These are phyloP conservation scores for Candida adriatica DNA, from an alignment of 805 yeast genomes.

Conservation along the genomic window DNA sequence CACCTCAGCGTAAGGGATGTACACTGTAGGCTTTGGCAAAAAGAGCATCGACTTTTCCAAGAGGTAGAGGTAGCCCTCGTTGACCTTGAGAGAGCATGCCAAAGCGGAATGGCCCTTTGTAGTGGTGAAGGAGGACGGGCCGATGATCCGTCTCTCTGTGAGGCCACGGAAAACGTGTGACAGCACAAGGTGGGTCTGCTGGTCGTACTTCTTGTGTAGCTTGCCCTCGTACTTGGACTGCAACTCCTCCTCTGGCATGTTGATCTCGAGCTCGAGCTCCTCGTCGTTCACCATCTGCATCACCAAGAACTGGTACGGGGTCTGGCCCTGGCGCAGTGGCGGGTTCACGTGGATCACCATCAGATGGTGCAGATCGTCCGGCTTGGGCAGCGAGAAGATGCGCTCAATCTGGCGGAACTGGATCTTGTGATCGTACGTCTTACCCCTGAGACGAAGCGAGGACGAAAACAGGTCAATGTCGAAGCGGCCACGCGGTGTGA, in stretches of 20 bases:
- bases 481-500: slow-evolving; percentile 98
- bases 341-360: slow-evolving; percentile 91
- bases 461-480: slow-evolving; percentile 90
- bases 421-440: slow-evolving; percentile 94
- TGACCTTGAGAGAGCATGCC: slow-evolving; percentile 87
- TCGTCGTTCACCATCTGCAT: slow-evolving; percentile 87
- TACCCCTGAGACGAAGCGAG: slow-evolving; percentile 88
- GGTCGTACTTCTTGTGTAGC: slow-evolving; percentile 68
- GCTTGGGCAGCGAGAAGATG: slow-evolving; percentile 86
- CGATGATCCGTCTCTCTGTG: slow-evolving; percentile 76
- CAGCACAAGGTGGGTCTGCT: slow-evolving; percentile 79
- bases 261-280: slow-evolving; percentile 83
- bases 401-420: slow-evolving; percentile 87
- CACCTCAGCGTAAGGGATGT: slow-evolving; percentile 82
- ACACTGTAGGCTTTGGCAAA: slow-evolving; percentile 89
- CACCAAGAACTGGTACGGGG: slow-evolving; percentile 88
- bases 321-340: slow-evolving; percentile 96
- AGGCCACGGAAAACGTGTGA: slow-evolving; percentile 86
- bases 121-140: slow-evolving; percentile 77
- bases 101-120: slow-evolving; percentile 79
- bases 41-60: slow-evolving; percentile 86
- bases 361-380: slow-evolving; percentile 87
- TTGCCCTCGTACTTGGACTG: slow-evolving; percentile 68
- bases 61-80: slow-evolving; percentile 91
- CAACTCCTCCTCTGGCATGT: slow-evolving; percentile 76